Base-by-base conservation (phyloP, 148 eudicot genomes). In the Fagopyrum homotropicum region DNA sequence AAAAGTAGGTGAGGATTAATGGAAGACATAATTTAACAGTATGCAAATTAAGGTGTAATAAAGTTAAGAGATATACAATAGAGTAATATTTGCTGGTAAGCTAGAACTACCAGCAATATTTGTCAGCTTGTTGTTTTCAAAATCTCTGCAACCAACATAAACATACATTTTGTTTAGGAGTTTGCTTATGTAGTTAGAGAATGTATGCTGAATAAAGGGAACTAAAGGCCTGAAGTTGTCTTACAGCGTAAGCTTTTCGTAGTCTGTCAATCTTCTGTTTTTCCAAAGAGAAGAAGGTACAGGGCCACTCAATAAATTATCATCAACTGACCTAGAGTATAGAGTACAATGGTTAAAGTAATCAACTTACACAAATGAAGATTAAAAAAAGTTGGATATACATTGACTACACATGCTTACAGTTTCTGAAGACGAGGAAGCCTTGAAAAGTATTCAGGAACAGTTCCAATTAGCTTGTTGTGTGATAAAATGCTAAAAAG, bases 381-480 rank as follows among this genome's bases (percentile, higher is more conserved):
- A 19, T 19, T 1, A 2, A 35, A 5, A n/a, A 57, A 57, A 57
- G 63, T 9, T 19, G 63, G 26, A 57, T 56, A 56, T n/a, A 17
- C 30, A 56, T 6, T n/a, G 26, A 19, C 56, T 11, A 69, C 63
- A 66, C 56, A 70, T 17, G 73, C 94, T 86, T 77, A 93, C 98
- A 93, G 74, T 80, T 77, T 80, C 77, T 93, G 98, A 29, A 93
- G 95, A 63, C 74, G 81, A 56, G 95, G 90, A 72, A 93, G 89
- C 75, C 77, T 29, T 11, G 91, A 88, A 78, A 87, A 85, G 75
- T 80, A 86, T 73, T 83, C 79, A 4, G 97, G 97, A 74, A 93
- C 88, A 26, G 85, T 76, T 75, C 97, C 98, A 77, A 80, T 89
- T 68, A 93, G 85, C 54, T 76, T 80, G 80, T 91, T 93, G 77